phyloP scores from a whole-genome alignment of 768 basidiomycete species.

The Mycena vulgaris region DNA sequence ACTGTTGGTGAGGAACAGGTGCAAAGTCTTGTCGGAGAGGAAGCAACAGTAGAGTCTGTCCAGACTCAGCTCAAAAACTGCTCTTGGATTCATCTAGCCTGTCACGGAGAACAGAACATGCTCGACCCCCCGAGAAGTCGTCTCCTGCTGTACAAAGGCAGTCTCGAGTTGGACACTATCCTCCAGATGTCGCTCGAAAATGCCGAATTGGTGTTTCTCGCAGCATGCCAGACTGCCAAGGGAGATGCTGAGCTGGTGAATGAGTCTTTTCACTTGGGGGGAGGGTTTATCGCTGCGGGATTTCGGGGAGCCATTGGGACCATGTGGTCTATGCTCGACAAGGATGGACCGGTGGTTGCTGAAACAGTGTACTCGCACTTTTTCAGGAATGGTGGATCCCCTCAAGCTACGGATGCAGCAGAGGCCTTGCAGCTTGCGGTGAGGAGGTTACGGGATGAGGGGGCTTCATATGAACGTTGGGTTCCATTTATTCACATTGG shows the following conservation, averaged over 20 bases:
- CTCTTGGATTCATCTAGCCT: conserved; percentile 1
- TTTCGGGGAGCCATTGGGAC: neutral
- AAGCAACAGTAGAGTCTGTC: neutral
- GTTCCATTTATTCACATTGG: neutral
- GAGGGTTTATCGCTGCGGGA: neutral
- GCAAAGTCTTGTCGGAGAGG: neutral
- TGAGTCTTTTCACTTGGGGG: neutral
- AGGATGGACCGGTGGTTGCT: neutral
- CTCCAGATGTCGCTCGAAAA: neutral
- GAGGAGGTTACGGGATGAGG: neutral
- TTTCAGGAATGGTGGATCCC: neutral
- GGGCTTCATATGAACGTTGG: neutral
- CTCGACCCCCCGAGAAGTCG: neutral
- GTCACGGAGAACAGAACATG: neutral
- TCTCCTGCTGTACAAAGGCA: neutral
- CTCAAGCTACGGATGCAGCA: neutral
- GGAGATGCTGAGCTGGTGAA: neutral
- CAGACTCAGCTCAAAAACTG: neutral
- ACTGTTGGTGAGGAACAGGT: neutral
- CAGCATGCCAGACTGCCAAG: neutral
- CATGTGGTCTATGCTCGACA: neutral
- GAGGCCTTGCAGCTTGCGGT: neutral
- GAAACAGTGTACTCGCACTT: neutral
- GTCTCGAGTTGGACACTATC: neutral
- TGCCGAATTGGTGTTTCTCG: neutral